phyloP scores from a whole-genome alignment of 192 early-diverging fungal genomes.

The Linnemannia exigua region DNA sequence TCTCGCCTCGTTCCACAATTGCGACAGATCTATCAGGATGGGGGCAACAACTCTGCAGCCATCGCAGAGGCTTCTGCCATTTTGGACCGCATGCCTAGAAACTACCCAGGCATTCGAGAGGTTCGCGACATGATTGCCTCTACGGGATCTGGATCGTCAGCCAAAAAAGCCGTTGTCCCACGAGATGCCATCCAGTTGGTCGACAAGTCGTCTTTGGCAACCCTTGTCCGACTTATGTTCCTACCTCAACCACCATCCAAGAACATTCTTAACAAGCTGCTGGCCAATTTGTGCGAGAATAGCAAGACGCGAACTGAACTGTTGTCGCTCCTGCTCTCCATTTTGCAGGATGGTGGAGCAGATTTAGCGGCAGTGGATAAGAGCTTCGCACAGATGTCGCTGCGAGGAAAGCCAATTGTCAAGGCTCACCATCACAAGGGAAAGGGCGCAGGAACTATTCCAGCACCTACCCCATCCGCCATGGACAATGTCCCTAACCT shows the following conservation, averaged over 20 bases:
- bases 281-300: constrained; percentile 93
- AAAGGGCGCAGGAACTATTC: constrained; percentile 21
- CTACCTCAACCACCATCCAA: constrained; percentile 84
- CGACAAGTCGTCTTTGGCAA: constrained; percentile 84
- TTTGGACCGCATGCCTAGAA: constrained; percentile 30
- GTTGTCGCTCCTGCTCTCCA: constrained; percentile 86
- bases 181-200: constrained; percentile 86
- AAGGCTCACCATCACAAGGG: constrained; percentile 55
- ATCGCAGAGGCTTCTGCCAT: constrained; percentile 66
- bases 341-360: constrained; percentile 85
- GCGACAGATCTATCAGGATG: constrained; percentile 68
- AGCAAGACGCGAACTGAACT: constrained; percentile 87
- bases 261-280: constrained; percentile 72
- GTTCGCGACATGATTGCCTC: constrained; percentile 48
- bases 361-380: constrained; percentile 84
- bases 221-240: constrained; percentile 89
- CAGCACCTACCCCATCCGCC: constrained; percentile 40
- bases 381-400: constrained; percentile 81
- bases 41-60: constrained; percentile 55
- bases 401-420: constrained; percentile 69
- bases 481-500: constrained; percentile 86
- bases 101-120: constrained; percentile 52
- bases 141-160: constrained; percentile 13
- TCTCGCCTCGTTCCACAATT: constrained; percentile 69
- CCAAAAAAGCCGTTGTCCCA: constrained; percentile 58